Evolutionary conservation across 2,329 filamentous ascomycete species (phyloP), one percentile per base, ranked within the genome.

Genomic region (Exophiala aquamarina): DNA sequence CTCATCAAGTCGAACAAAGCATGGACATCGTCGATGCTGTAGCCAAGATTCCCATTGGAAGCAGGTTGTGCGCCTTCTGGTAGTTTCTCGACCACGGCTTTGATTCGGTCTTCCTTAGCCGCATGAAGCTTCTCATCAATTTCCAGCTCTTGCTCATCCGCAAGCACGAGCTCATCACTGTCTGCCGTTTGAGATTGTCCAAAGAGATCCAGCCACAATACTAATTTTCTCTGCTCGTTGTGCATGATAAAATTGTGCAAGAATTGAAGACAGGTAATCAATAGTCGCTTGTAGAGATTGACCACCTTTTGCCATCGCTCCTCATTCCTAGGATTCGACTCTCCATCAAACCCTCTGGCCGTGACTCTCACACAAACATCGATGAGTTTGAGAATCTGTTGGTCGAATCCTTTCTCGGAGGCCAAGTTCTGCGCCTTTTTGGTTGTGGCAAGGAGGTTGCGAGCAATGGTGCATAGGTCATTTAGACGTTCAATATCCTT

Each of bases 201-300:
- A 56, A 85, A 85, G 2, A 85, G 69, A 61, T 82, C 78, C 29
- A 84, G 66, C 81, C 81, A 85, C 2, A 85, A 71, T 57, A 83
- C 79, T 56, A 84, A 71, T 59, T 85, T 84, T 31, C 80, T 70
- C 49, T 81, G 74, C 64, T 85, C 81, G 56, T 85, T 85, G 51
- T 81, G 76, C 60, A 81, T 81, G 37, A 83, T 79, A 39, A 84
- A 75, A 54, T 84, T 84, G 65, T 84, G 82, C 45, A 84, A 65
- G 55, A 83, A 83, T 60, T 84, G 82, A n/a, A 85, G 69, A 52
- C 78, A 80, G 2, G 80, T 83, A 45, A 84, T 83, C 58, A 84
- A 69, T 14, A 84, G 68, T 57, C 81, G 80, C 66, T 85, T 84
- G 66, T 82, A 84, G 3, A 79, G 75, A 59, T 81, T 82, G 52